Evolutionary conservation across 1,284 basidiomycete species (phyloP), one percentile per base, ranked within the genome.

Genomic region (Ustilago loliicola): DNA sequence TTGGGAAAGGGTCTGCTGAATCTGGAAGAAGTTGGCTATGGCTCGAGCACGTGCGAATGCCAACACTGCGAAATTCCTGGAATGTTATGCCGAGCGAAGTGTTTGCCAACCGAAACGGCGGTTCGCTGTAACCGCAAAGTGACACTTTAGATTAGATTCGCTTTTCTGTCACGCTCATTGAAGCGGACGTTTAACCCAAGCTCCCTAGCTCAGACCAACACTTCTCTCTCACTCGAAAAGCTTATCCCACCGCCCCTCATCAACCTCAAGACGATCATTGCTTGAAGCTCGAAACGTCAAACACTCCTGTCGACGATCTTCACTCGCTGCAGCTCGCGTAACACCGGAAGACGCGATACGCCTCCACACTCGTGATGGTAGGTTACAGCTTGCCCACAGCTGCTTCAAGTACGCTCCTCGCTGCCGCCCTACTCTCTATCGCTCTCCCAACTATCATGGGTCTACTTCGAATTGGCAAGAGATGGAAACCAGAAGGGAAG

Each of bases 401-500:
- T 38, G 36, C 48, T 17, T 57, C 64, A 40, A 63, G 48, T 55
- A 63, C 45, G 13, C 50, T 62, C 19, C 38, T 65, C 45, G 61
- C 60, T 25, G 54, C 58, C 1, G 38, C 62, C 9, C 21, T 72
- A 30, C 30, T 62, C 10, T 63, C 66, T 34, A 23, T 76, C 53
- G 30, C 67, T 47, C 50, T 68, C 36, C 67, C 73, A 25, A 61
- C 71, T 56, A 72, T 55, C 60, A 76, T 76, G 73, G 65, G 68
- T 40, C 23, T 61, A 1, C 30, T 76, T 54, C 48, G 60, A 19
- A 40, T 21, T 21, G 52, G 61, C 30, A 76, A 65, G 27, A 72
- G 42, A 32, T 76, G 73, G 73, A 67, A 61, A 10, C 45, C 73
- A 13, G 53, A 61, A 25, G 73, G 65, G 1, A 71, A 83, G 73